Base-by-base conservation (phyloP, 305 asterid species). In the Caryopteris hybrid region DNA sequence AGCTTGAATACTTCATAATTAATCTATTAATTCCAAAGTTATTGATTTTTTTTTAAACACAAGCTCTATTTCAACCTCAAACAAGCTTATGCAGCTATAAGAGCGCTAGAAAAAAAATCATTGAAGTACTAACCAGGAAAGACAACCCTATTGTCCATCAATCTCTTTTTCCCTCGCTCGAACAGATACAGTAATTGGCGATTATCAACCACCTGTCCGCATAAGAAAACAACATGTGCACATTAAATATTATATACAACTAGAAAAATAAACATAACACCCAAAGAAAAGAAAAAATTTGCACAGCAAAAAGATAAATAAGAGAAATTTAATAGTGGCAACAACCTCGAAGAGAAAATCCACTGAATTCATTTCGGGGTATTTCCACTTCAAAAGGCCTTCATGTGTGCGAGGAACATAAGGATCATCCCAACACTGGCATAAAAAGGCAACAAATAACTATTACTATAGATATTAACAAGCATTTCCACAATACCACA, bases 381-480 rank as follows among this genome's bases (percentile, higher is more conserved):
- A 95, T 75, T 95, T 95, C 98, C 99, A 95, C 85, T 95, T 95
- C 84, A 95, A 78, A 67, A 95, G 97, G 71, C 99, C 98, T 75
- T 88, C 95, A 17, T 95, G 99, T 0, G 98, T 92, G 64, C 98
- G 90, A 70, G 99, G 89, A 75, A 95, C 95, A 70, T 95, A 95
- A 67, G 99, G 90, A 79, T 95, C 99, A 68, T 95, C 99, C 96
- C 98, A 92, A 43, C 99, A 91, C 99, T 95, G 84, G 56, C 61
- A 76, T 63, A 22, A 16, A 72, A 68, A 64, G 64, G 66, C 18
- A 71, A 74, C 20, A 66, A n/a, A 27, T 20, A 63, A 41, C 33
- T 18, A 74, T 17, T 48, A 46, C 36, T 46, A 50, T 13, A 64
- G 52, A 80, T 56, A 59, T 20, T 56, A 52, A 71, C 51, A 53